Evolutionary conservation across 2,329 filamentous ascomycete species (phyloP), one percentile per base, ranked within the genome.

Genomic region (Calonectria honghensis): DNA sequence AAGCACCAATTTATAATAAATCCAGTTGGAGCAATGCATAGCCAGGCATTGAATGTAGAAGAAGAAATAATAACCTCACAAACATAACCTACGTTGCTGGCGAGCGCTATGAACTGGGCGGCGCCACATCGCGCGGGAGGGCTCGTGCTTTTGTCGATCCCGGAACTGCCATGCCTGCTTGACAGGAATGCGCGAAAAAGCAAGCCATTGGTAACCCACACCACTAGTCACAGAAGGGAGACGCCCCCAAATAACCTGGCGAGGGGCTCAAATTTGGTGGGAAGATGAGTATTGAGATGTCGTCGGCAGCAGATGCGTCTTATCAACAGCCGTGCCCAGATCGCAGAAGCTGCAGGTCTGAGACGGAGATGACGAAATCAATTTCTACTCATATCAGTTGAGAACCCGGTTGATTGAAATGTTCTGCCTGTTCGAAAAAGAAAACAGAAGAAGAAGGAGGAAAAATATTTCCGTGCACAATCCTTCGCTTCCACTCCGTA

Each of bases 121-220:
- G 75, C 78, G 74, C 69, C 70, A 76, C 37, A 54, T 24, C 35
- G 65, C 67, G 37, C 69, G 72, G 48, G 41, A 64, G 50, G 77
- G 78, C 73, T 73, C 57, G 76, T 77, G 67, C 69, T 20, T 51
- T 57, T 67, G 37, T 64, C 50, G 70, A 59, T 70, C 72, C 73
- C 39, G 63, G 59, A 57, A 48, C 57, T 32, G 50, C 50, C 37
- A 65, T 45, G 57, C 67, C 68, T 71, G 32, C 61, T 52, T 41
- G 31, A 65, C 65, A 69, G 77, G 78, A 78, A 80, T 80, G 78
- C 75, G 73, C 66, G 16, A 79, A 78, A 76, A 61, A 27, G 54
- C 70, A 63, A 59, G 31, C 72, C 61, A 70, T 32, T 64, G 51
- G 57, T 37, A 13, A 51, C 51, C 45, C 39, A n/a, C 68, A 61